These are phyloP conservation scores for Lonicera japonica DNA, from an alignment of 129 eudicot genomes.

Conservation along the genomic window DNA sequence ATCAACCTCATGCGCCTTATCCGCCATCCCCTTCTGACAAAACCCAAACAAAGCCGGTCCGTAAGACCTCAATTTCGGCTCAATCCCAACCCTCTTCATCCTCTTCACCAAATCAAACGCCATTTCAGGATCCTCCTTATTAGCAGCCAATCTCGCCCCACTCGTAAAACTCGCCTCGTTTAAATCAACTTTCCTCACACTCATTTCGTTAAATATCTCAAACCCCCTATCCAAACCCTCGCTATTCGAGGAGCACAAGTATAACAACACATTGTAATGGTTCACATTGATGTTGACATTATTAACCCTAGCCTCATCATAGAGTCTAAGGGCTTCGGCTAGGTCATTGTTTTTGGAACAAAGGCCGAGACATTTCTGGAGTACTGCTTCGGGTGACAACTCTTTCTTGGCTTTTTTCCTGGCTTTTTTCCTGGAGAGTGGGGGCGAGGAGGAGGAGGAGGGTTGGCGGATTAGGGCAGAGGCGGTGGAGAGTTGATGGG, in stretches of 20 bases:
- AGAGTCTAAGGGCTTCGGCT: conserved; percentile 54
- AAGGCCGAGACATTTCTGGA: conserved; percentile 35
- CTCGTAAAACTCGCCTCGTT: conserved; percentile 93
- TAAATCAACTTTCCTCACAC: conserved; percentile 35
- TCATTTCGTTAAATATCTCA: conserved; percentile 69
- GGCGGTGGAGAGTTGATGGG: conserved; percentile 31
- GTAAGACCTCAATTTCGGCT: conserved; percentile 72
- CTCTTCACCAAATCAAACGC: conserved; percentile 78
- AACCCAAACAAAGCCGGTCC: conserved; percentile 88
- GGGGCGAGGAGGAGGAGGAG: neutral
- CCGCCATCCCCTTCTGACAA: conserved; percentile 56
- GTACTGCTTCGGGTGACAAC: conserved; percentile 44
- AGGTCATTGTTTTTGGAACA: conserved; percentile 51
- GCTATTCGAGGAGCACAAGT: conserved; percentile 44
- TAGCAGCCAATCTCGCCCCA: conserved; percentile 76
- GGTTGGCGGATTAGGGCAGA: conserved; percentile 23
- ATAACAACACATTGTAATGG: conserved; percentile 66
- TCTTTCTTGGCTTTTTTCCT: conserved; percentile 37
- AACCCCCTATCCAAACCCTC: conserved; percentile 62
- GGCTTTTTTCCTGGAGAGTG: too few species aligned
- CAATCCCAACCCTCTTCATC: conserved; percentile 59
- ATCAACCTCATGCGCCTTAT: conserved; percentile 80
- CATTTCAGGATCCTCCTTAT: conserved; percentile 68
- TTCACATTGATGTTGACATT: conserved; percentile 34
- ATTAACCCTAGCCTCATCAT: conserved; percentile 47